phyloP scores from a whole-genome alignment of 2,329 filamentous ascomycete species.

The Hypoxylon sp. region DNA sequence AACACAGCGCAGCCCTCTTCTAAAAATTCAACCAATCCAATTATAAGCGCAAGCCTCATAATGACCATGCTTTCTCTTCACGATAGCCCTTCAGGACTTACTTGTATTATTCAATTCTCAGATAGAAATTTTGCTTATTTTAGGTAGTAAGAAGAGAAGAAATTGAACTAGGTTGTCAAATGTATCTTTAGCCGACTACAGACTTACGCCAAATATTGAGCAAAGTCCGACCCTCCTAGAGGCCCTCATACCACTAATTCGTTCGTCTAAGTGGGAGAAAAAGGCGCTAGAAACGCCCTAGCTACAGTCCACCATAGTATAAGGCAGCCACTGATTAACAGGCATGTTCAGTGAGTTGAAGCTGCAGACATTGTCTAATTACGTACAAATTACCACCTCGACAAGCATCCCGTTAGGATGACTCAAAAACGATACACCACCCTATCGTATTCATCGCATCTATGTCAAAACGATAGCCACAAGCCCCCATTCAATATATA shows the following conservation, averaged over 20 bases:
- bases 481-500: neutral
- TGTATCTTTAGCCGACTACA: neutral
- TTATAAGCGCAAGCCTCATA: neutral
- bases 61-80: neutral
- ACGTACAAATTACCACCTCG: slow-evolving; percentile 34
- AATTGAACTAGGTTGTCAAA: neutral
- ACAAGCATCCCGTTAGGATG: slow-evolving; percentile 2
- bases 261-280: neutral
- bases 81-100: neutral
- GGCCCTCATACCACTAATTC: too few relatives aligned
- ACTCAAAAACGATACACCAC: neutral
- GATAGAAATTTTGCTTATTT: neutral
- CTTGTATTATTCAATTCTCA: neutral
- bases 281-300: slow-evolving; percentile 11
- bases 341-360: slow-evolving; percentile 8
- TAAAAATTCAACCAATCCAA: neutral
- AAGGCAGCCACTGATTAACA: neutral
- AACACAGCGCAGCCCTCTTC: neutral
- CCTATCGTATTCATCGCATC: neutral
- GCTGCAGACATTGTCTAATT: slow-evolving; percentile 20
- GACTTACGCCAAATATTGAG: neutral
- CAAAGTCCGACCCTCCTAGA: neutral
- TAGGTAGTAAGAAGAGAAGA: neutral
- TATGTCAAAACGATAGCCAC: neutral
- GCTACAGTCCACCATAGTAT: neutral